Evolutionary conservation across 1,139 yeast species (phyloP).

Genomic region (Maudiozyma humilis): DNA sequence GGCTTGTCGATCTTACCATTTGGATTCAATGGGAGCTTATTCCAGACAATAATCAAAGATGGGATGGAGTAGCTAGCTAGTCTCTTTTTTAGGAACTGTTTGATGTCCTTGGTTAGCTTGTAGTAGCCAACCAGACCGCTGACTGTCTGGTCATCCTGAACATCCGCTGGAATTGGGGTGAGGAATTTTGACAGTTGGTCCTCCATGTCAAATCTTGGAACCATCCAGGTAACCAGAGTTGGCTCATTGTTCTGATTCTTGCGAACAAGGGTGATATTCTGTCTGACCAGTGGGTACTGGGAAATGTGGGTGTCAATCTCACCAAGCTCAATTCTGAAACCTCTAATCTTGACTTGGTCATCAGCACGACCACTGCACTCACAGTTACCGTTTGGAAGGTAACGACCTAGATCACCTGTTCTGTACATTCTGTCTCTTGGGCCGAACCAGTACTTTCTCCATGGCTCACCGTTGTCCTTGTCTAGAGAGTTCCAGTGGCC

Average conservation of each 20-base stretch:
- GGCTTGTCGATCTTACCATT: conserved; percentile 98
- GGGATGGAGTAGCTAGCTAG: conserved; percentile 93
- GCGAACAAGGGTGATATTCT: conserved; percentile 85
- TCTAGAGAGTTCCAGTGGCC: conserved; percentile 54
- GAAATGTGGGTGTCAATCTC: conserved; percentile 96
- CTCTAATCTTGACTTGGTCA: conserved; percentile 96
- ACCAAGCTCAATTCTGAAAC: conserved; percentile 95
- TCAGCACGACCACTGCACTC: conserved; percentile 99
- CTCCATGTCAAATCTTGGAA: conserved; percentile 60
- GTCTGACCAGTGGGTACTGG: conserved; percentile 84
- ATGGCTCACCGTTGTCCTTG: conserved; percentile 41
- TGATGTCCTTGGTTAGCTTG: conserved; percentile 70
- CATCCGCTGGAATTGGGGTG: conserved; percentile 35
- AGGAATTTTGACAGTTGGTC: conserved; percentile 34
- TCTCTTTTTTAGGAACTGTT: conserved; percentile 74
- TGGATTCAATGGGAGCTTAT: conserved; percentile 85
- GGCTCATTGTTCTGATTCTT: conserved; percentile 91
- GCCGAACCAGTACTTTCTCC: conserved; percentile 83
- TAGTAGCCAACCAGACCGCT: conserved; percentile 71
- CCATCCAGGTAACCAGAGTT: conserved; percentile 81
- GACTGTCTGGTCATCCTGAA: conserved; percentile 56
- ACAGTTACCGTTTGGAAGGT: conserved; percentile 92
- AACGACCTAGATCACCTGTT: conserved; percentile 96
- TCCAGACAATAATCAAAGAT: conserved; percentile 78
- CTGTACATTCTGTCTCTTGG: conserved; percentile 93